Evolutionary conservation across 495 filamentous ascomycete genomes (phyloP), one percentile per base, ranked within the genome.

Genomic region (Penicillium daleae): DNA sequence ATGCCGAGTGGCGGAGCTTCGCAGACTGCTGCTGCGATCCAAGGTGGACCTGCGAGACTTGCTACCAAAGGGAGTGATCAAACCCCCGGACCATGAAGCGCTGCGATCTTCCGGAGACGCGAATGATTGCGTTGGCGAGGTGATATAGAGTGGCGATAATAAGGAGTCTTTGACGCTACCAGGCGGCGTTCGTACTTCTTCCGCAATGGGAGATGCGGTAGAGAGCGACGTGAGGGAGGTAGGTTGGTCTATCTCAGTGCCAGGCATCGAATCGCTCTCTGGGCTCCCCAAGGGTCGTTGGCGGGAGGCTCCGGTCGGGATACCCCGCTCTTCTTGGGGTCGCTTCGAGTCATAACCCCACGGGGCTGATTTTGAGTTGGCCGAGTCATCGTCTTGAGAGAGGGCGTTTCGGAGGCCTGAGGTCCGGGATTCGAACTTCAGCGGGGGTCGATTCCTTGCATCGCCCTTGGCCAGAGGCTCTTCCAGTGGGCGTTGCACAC

Each of bases 141-240:
- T 73, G 35, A 80, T 69, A 12, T 75, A 83, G 29, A 85, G 68
- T 7, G 87, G 85, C 5, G 86, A 88, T 19, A 85, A 69, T 2
- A 85, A 67, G 21, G 76, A 79, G 22, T 85, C 82, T 51, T 75
- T 78, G 4, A 71, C 67, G 19, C 67, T 63, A 60, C 84, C 80
- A 15, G 78, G 76, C 24, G 86, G 85, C 4, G 85, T 87, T 21
- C 74, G 78, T 21, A 78, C 59, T 68, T 87, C 86, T 13, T 85
- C 83, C 3, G 70, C 71, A 21, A 74, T 56, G 5, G 85, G 79
- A 22, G 86, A 88, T 40, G 75, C 79, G 26, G 86, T 87, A 15
- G 84, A 82, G 29, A 80, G 77, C 1, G 86, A 87, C 6, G 87
- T 89, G 62, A 90, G 75, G 10, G 87, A 89, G 17, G 83, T 82